Conservation (phyloP, 129 eudicot species). For the Flaveria robusta region DNA sequence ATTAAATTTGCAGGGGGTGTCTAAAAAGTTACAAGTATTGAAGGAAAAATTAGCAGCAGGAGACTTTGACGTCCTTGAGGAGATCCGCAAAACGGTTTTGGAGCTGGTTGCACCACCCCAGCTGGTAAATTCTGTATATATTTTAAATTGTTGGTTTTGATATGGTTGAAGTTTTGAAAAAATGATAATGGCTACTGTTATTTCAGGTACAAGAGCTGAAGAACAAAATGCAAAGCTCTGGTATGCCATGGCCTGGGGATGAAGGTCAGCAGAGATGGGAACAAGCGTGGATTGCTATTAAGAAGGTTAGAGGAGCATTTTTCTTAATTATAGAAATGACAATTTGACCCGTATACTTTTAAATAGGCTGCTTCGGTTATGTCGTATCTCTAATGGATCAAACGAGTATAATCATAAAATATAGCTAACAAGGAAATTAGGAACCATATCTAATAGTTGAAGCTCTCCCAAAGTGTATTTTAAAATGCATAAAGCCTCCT, state of each 20-base stretch:
- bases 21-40: constrained; percentile 55
- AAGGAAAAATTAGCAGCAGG: constrained; percentile 63
- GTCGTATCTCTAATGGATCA: neutral
- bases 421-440: neutral
- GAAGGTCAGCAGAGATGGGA: constrained; percentile 88
- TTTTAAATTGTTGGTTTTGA: neutral
- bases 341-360: neutral
- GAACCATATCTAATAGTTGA: neutral
- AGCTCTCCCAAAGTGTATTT: neutral
- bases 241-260: constrained; percentile 99
- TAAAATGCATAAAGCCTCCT: constrained; percentile 5
- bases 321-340: neutral
- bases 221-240: constrained; percentile 68
- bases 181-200: constrained; percentile 14
- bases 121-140: constrained; percentile 46
- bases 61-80: constrained; percentile 60
- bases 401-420: neutral
- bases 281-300: constrained; percentile 94
- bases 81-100: constrained; percentile 78
- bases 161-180: neutral
- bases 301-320: constrained; percentile 57
- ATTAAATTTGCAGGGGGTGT: constrained; percentile 64
- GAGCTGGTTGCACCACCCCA: constrained; percentile 80
- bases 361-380: neutral
- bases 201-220: constrained; percentile 78